Base-by-base conservation (phyloP, 2,329 filamentous ascomycete genomes). In the Fusarium buharicum region DNA sequence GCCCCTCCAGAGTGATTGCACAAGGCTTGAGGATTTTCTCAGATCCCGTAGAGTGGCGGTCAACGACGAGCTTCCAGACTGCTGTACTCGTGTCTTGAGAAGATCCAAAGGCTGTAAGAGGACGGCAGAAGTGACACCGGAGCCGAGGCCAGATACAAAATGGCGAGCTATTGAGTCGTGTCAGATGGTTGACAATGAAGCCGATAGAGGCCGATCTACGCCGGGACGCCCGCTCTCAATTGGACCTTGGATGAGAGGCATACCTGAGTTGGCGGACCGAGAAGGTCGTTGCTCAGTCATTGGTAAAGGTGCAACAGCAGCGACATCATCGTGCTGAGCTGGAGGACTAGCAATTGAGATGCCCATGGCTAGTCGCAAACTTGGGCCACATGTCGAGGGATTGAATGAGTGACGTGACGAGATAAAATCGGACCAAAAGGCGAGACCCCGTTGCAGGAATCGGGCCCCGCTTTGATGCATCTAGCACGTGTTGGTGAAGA, bases 61-160 rank as follows among this genome's bases (percentile, higher is more conserved):
- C 54, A 98, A 85, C 3, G 92, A 87, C 65, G 86, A 84, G 38
- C 85, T 83, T 44, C 87, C 87, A 30, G 91, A 92, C 76, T 98
- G 95, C 75, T 99, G 95, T 36, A 98, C 89, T 41, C 95, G 90
- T 27, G 95, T 99, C 78, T 99, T 99, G 74, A 99, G 87, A 4
- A 99, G 88, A 78, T 99, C 95, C 71, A 95, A 90, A 22, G 95
- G 95, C 77, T 99, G 95, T 14, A 99, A 86, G 51, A 98, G 87
- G 57, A 96, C 88, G 51, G 95, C 93, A 48, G 93, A 95, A 64
- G 92, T 86, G 46, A 96, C 84, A 70, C 95, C 95, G 8, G 93
- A 97, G 71, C 87, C 86, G 52, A 98, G 86, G 62, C 95, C 95
- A 63, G 93, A 94, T 67, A 89, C 78, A 76, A 98, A 96, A 79